Percentiles rank a stretch among this genome's conserved stretches.
phyloP scores from a whole-genome alignment of 306 rosid species.

The Quercus wislizeni region DNA sequence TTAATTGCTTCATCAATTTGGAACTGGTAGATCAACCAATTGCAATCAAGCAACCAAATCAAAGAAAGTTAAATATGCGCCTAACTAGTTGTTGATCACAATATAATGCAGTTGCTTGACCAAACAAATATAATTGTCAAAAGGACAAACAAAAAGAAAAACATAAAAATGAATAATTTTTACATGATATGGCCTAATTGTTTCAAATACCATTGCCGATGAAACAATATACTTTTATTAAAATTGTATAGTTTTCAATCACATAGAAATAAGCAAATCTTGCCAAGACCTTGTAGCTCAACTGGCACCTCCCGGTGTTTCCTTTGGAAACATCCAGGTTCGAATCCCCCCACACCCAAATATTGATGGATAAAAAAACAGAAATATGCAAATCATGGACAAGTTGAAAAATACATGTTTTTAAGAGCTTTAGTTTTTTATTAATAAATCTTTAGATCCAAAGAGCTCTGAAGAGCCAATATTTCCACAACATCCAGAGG shows the following conservation, averaged over 20 bases:
- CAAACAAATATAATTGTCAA: background rate
- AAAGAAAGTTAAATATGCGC: background rate
- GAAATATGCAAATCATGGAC: background rate
- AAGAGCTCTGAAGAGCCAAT: background rate
- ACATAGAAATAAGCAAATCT: background rate
- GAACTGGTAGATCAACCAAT: constrained; percentile 5
- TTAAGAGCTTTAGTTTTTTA: constrained; percentile 7
- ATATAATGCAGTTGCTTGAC: background rate
- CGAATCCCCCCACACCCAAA: too few relatives aligned
- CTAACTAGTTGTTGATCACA: background rate
- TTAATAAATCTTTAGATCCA: constrained; percentile 18
- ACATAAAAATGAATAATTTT: background rate
- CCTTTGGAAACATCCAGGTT: too few relatives aligned
- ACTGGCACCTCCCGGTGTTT: too few relatives aligned
- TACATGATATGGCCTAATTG: background rate
- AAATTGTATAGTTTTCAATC: background rate
- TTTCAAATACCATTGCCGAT: background rate
- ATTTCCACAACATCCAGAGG: background rate
- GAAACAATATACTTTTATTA: background rate
- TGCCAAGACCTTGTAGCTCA: background rate
- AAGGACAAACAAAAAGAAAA: background rate
- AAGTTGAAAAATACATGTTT: constrained; percentile 5
- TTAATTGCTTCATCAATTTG: constrained; percentile 11
- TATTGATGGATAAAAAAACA: too few relatives aligned
- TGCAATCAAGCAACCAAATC: constrained; percentile 3